These are phyloP conservation scores for Hibiscus trionum DNA, from an alignment of 345 rosid species.

Conservation along the genomic window DNA sequence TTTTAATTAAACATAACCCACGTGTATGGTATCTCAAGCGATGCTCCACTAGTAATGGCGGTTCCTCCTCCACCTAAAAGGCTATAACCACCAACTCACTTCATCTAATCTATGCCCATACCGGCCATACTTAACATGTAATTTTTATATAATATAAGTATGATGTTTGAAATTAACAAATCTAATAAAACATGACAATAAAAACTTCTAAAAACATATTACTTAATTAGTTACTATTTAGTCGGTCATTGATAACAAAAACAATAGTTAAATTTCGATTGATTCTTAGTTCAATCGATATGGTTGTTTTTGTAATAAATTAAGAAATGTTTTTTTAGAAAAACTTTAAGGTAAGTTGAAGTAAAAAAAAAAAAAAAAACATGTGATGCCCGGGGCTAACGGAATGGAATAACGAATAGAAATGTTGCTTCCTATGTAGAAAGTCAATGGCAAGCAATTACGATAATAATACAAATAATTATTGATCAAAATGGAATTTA, in stretches of 20 bases:
- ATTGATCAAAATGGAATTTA: conserved; percentile 3
- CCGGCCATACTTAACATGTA: background rate
- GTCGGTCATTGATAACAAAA: too few relatives aligned
- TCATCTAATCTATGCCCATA: background rate
- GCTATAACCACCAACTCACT: background rate
- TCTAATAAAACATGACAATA: too few relatives aligned
- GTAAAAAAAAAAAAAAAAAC: too few relatives aligned
- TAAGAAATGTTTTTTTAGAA: too few relatives aligned
- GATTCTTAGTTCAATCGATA: too few relatives aligned
- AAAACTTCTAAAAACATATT: too few relatives aligned
- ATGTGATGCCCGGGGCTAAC: background rate
- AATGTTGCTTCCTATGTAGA: background rate
- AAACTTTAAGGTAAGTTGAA: too few relatives aligned
- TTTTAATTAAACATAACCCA: background rate
- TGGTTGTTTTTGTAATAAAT: too few relatives aligned
- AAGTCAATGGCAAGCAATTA: conserved; percentile 4
- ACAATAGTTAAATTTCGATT: too few relatives aligned
- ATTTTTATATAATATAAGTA: too few relatives aligned
- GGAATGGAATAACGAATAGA: background rate
- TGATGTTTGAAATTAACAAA: too few relatives aligned
- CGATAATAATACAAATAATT: background rate
- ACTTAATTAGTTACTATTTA: too few relatives aligned
- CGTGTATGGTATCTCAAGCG: background rate
- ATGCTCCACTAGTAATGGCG: background rate
- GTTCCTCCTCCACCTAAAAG: background rate